Base-by-base conservation (phyloP, 257 asterid genomes). In the Oldenlandia corymbosa region DNA sequence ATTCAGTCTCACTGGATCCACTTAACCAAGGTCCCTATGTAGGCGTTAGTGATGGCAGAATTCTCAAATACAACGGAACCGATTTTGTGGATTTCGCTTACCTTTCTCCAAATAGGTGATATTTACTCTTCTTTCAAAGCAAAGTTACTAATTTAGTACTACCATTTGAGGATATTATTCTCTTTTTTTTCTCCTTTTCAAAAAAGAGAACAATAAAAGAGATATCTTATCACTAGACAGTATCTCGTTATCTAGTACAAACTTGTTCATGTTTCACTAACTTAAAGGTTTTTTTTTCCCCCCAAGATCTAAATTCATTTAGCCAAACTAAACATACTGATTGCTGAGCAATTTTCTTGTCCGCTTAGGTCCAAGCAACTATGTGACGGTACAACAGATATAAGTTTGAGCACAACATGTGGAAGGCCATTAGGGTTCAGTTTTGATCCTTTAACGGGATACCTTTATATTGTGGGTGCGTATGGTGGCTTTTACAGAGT, bases 21-120 rank as follows among this genome's bases (percentile, higher is more conserved):
- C 20, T 43, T 21, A 58, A 58, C 6, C 30, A 10, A 0, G 85
- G 82, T 34, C 80, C 81, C 43, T 80, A 84, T 65, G 79, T 78
- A 6, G 86, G 79, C 21, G 77, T 80, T 27, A 76, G 58, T 18
- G 88, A 82, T 67, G 91, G 88, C 28, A 76, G 86, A 39, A 45
- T 84, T 45, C 75, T 82, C 68, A 76, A 65, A 58, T 74, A 52
- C 47, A 28, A 64, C 28, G 77, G 68, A 4, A 10, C 18, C 16
- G 67, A 61, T 8, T 85, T 82, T 58, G 27, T 52, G 2, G 83
- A 77, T 31, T 84, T 84, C 34, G 88, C 86, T 28, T 62, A 68
- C 65, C 79, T 83, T 39, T 65, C 81, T 26, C 73, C 81, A 32
- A 71, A 73, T 10, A 78, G 88, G 82, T 84, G n/a, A n/a, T n/a